Evolutionary conservation across 2,329 filamentous ascomycete genomes (phyloP).

Genomic region (Diaporthe sp.): DNA sequence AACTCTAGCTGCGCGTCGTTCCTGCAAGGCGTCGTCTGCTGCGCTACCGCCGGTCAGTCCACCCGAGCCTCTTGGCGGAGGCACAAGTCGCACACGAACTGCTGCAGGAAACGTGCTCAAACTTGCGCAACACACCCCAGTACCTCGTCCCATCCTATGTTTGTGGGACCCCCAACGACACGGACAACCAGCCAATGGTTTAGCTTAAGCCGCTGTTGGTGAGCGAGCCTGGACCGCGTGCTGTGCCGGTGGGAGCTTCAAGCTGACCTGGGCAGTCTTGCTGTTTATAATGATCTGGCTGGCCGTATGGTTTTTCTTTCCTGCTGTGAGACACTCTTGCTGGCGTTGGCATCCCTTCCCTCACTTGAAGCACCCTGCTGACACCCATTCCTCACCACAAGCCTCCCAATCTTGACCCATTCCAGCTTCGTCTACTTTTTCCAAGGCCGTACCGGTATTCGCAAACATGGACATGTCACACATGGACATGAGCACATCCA

Average conservation of each 20-base stretch:
- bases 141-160: not conserved
- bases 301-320: not conserved
- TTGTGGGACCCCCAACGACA: not conserved
- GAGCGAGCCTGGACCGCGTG: not conserved
- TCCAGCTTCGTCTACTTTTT: not conserved
- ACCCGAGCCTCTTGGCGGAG: constrained; percentile 18
- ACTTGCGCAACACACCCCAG: constrained; percentile 6
- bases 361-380: not conserved
- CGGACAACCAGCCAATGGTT: not conserved
- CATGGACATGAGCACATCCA: constrained; percentile 7
- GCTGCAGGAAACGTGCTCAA: constrained; percentile 33
- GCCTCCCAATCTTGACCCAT: not conserved
- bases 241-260: not conserved
- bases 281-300: not conserved
- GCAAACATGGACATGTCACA: constrained; percentile 8
- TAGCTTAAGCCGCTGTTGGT: not conserved
- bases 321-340: not conserved
- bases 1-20: not conserved
- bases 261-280: not conserved
- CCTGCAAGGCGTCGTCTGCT: constrained; percentile 6
- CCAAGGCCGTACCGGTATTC: too few relatives aligned
- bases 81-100: constrained; percentile 9
- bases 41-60: constrained; percentile 6
- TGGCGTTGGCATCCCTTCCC: not conserved
- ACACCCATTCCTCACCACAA: not conserved